Percentiles rank a stretch among this genome's conserved stretches.
phyloP scores from a whole-genome alignment of 768 basidiomycete genomes.

The Naganishia friedmannii region DNA sequence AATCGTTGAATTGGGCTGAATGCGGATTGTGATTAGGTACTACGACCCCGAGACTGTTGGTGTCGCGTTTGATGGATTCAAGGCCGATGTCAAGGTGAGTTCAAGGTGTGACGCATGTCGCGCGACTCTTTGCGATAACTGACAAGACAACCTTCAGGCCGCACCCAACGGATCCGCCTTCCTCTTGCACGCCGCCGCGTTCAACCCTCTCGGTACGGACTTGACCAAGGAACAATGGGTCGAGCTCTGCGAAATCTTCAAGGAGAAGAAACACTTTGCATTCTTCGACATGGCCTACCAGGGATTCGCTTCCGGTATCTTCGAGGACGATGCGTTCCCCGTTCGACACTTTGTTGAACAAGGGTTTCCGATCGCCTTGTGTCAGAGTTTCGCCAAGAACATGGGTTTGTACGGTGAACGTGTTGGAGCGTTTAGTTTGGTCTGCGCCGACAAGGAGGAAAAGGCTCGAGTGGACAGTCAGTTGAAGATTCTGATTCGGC shows the following conservation, averaged over 20 bases:
- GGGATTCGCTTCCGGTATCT: slow-evolving; percentile 94
- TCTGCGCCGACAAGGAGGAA: slow-evolving; percentile 62
- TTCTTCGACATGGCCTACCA: slow-evolving; percentile 99
- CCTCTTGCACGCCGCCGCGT: slow-evolving; percentile 73
- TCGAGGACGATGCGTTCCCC: slow-evolving; percentile 85
- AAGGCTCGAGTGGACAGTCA: slow-evolving; percentile 82
- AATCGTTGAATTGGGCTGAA: too few relatives aligned
- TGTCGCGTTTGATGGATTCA: slow-evolving; percentile 85
- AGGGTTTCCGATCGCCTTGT: slow-evolving; percentile 83
- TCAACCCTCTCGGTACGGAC: slow-evolving; percentile 99
- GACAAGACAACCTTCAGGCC: slow-evolving; percentile 55
- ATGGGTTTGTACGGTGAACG: slow-evolving; percentile 99
- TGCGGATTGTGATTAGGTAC: slow-evolving; percentile 58
- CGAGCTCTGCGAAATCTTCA: slow-evolving; percentile 78
- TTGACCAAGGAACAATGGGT: slow-evolving; percentile 90
- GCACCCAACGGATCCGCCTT: slow-evolving; percentile 78
- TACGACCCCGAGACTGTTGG: slow-evolving; percentile 76
- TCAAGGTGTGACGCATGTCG: background rate
- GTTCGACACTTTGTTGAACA: slow-evolving; percentile 87
- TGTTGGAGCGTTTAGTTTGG: slow-evolving; percentile 89
- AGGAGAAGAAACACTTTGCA: slow-evolving; percentile 84
- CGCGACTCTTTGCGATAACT: background rate
- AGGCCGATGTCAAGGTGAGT: slow-evolving; percentile 75
- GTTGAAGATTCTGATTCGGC: slow-evolving; percentile 89
- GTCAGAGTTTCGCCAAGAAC: slow-evolving; percentile 98